Evolutionary conservation across 2,329 filamentous ascomycete genomes (phyloP), one percentile per base, ranked within the genome.

Genomic region (Bipolaris bicolor): DNA sequence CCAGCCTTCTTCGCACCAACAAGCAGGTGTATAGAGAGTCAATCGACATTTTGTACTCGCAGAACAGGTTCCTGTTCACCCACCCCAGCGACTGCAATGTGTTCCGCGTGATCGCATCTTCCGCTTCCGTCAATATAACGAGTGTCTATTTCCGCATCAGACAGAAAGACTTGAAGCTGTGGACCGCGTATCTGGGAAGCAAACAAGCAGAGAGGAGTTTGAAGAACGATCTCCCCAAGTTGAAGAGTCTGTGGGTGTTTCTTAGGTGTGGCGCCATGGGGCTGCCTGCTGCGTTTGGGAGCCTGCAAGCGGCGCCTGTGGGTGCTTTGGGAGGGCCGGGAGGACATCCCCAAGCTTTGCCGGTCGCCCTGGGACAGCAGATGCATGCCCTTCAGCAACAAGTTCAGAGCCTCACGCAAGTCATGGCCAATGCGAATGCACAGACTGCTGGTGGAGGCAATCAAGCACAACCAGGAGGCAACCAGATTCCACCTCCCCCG

Each of bases 51-150:
- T 66, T 78, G n/a, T 78, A 77, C 61, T 52, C 65, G 11, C 49
- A 49, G 16, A 78, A 77, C 65, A 73, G 70, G 46, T 75, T 77
- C 53, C 62, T 74, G 50, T 78, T 78, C 66, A 69, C 66, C 4
- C 75, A 78, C 49, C 76, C 76, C 6, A 74, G 69, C 48, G 76
- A 78, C 55, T 75, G 71, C 61, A 78, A 74, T 64, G 72, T 78
- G 60, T 78, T 78, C 61, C 69, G 74, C 58, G 65, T 76, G 43
- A 61, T 76, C 22, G 55, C 72, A 13, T 70, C 72, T 9, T 66
- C 66, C 6, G 66, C 64, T 40, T 69, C 72, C 3, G 52, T 60
- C 16, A 57, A 62, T 45, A 71, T 77, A 11, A 64, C 64, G 26
- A 67, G 62, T 9, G 69, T 76, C 4, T 73, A 70, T 55, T 68